Evolutionary conservation across 1,139 yeast species (phyloP), one percentile per base, ranked within the genome.

Genomic region (Diutina sp.): DNA sequence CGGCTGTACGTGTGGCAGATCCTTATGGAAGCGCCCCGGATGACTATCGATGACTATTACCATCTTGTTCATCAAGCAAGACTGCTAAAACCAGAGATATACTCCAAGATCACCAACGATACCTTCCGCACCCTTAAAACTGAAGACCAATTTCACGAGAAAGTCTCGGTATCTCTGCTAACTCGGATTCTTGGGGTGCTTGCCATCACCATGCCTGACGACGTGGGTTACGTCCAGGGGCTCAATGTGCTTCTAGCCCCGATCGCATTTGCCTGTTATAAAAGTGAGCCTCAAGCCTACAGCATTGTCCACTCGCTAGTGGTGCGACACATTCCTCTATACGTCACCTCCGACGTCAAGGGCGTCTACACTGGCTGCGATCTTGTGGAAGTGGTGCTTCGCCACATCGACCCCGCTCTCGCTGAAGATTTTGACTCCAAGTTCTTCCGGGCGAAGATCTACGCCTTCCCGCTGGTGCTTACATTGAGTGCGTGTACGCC

Each of bases 401-500:
- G 80, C 60, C 77, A 84, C 28, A 83, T 90, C 32, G 97, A 90
- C 65, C 87, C 90, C 0, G 82, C 83, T 18, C 74, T 91, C 46
- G 84, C 79, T 65, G 77, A 77, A 48, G 80, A 74, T 62, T 73
- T 87, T 55, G 81, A 78, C 59, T 77, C 85, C 56, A 86, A 85
- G 63, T 80, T 85, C 64, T 68, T 84, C 58, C 83, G 86, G 55
- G 91, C 97, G 0, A 90, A 90, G 65, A 83, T 90, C 45, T 90
- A 90, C 67, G 97, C 96, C 0, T 85, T 90, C 63, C 95, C 97
- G 0, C 84, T 95, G 0, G 89, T 90, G 0, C 72, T 91, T 60
- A 90, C 98, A 0, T 72, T 91, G 55, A 84, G 95, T 58, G 95
- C 97, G 5, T 89, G 96, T 65, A 90, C 96, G 2, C 96, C 96